Conservation (phyloP, 192 early-diverging fungal species). For the Entomortierella beljakovae region DNA sequence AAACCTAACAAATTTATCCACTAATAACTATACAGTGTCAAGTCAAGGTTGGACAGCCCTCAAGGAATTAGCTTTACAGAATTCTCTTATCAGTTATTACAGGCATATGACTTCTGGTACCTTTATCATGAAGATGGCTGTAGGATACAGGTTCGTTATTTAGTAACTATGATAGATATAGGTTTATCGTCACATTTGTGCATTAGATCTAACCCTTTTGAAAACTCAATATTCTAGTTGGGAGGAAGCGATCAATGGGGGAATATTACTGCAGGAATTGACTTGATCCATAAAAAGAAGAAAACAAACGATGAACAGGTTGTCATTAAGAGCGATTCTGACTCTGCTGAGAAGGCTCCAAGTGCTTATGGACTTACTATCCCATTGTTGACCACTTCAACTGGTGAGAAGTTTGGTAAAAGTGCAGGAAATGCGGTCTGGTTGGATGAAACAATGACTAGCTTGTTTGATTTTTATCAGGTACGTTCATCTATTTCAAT, state of each 20-base stretch:
- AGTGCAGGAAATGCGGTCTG: constrained; percentile 96
- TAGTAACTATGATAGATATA: not conserved
- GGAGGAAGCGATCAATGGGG: constrained; percentile 99
- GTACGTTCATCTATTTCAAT: constrained; percentile 44
- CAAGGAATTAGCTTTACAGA: constrained; percentile 97
- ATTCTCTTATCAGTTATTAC: constrained; percentile 95
- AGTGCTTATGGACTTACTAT: constrained; percentile 87
- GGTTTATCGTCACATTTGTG: not conserved
- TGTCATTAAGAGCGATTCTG: constrained; percentile 12
- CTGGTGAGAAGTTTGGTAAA: constrained; percentile 98
- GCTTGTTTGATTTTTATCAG: constrained; percentile 94
- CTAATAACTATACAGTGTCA: constrained; percentile 70
- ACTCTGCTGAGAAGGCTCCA: constrained; percentile 12
- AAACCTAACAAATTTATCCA: not conserved
- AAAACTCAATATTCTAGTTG: too few relatives aligned
- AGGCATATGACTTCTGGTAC: constrained; percentile 94
- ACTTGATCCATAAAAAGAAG: constrained; percentile 83
- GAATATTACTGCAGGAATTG: constrained; percentile 94
- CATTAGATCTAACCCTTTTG: too few relatives aligned
- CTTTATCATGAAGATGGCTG: constrained; percentile 74
- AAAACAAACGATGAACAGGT: constrained; percentile 35
- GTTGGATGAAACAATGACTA: constrained; percentile 84
- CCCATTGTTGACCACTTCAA: constrained; percentile 85
- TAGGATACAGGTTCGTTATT: constrained; percentile 69
- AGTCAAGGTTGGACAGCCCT: constrained; percentile 77